Evolutionary conservation across 1,284 basidiomycete species (phyloP), one percentile per base, ranked within the genome.

Genomic region (Polyporus tsugae): DNA sequence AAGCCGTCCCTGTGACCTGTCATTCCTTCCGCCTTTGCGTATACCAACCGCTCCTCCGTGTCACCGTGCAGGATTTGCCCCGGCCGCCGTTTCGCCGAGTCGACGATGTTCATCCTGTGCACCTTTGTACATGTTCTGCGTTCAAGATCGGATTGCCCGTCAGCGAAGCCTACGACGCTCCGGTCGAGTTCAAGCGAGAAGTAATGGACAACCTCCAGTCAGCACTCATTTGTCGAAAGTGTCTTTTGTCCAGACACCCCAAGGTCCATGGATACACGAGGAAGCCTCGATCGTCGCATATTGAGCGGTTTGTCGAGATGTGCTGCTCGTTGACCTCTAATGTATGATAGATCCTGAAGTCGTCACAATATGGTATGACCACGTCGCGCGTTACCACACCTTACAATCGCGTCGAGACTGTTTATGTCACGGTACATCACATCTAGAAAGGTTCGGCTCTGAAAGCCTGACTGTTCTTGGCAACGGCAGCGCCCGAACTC

Each of bases 71-170:
- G 71, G 35, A 60, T 67, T 7, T 73, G 71, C 35, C 65, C 71
- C 9, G 71, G 71, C 9, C 64, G 42, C 4, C 22, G 46, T 35
- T 59, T 70, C 29, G 63, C 66, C 6, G 62, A 64, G 15, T 35
- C 64, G 15, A 61, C 57, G 6, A 58, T 73, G 10, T 71, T 70
- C 67, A 68, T 68, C 38, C 10, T 57, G 22, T 64, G 61, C n/a
- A 61, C 71, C 2, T 68, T 49, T 35, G 36, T n/a, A n/a, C n/a
- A n/a, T 72, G 36, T 22, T 72, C 13, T 58, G 44, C 65, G 1
- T 66, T 70, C 29, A 39, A 59, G 10, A 66, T 73, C 57, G 39
- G 36, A 4, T 46, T 46, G 3, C 67, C 67, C 4, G 33, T 61
- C 15, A 58, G 57, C 62, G 65, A 58, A 33, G 19, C n/a, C n/a